Evolutionary conservation across 148 eudicot genomes (phyloP).

Genomic region (Rhododendron kiyosumense): DNA sequence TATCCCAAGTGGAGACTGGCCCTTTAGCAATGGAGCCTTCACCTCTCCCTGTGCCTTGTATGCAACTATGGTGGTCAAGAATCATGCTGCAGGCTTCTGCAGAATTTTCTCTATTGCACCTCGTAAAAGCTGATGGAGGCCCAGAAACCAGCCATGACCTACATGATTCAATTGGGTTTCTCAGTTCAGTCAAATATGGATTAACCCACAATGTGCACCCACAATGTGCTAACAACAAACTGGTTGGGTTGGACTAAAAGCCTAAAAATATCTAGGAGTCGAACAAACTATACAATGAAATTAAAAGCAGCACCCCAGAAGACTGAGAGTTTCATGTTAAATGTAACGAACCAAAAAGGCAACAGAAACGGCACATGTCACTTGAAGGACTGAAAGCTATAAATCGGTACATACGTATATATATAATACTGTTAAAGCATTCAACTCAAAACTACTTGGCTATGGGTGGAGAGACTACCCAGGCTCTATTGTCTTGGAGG

Average conservation of each 20-base stretch:
- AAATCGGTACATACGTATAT: neutral
- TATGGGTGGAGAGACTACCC: neutral
- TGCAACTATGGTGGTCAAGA: neutral
- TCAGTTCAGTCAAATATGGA: neutral
- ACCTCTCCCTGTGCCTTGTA: neutral
- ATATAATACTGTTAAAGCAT: neutral
- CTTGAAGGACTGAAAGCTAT: neutral
- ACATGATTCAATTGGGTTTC: constrained; percentile 1
- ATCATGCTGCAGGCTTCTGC: neutral
- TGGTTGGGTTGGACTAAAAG: neutral
- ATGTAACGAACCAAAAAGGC: neutral
- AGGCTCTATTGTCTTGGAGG: neutral
- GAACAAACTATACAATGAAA: neutral
- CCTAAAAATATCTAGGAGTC: neutral
- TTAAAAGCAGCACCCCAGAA: neutral
- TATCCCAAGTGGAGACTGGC: neutral
- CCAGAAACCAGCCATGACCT: neutral
- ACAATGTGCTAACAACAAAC: neutral
- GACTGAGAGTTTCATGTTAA: neutral
- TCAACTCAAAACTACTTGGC: neutral
- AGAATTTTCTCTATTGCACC: neutral
- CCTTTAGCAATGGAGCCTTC: neutral
- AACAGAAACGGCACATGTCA: neutral
- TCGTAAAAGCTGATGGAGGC: neutral
- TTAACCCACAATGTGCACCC: neutral